A percentile compares a stretch with the other conserved stretches of the same genome.
Evolutionary conservation across 1,139 yeast genomes (phyloP).

Genomic region (Yamadazyma dushanensis): DNA sequence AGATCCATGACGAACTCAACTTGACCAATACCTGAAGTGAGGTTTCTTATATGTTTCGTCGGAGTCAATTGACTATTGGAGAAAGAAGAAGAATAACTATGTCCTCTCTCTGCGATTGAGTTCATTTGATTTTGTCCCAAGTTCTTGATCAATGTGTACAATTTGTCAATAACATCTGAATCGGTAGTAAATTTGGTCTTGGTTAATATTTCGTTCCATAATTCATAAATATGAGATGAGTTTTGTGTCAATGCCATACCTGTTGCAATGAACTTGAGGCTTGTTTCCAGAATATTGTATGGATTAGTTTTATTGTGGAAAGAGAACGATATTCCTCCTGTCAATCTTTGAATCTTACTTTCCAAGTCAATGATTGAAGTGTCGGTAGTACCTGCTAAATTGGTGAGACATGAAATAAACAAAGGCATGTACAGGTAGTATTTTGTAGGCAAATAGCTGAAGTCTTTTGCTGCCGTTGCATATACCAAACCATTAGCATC

Average conservation of each 20-base stretch:
- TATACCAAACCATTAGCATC: slow-evolving; percentile 79
- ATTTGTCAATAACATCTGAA: slow-evolving; percentile 56
- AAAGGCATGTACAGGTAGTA: slow-evolving; percentile 72
- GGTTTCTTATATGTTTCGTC: slow-evolving; percentile 61
- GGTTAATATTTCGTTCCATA: slow-evolving; percentile 68
- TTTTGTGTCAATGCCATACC: slow-evolving; percentile 79
- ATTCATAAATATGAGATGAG: slow-evolving; percentile 54
- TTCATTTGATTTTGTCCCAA: slow-evolving; percentile 79
- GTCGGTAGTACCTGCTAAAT: slow-evolving; percentile 70
- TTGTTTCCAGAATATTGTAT: slow-evolving; percentile 38
- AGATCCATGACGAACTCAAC: slow-evolving; percentile 67
- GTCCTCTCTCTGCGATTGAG: slow-evolving; percentile 84
- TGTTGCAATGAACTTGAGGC: slow-evolving; percentile 51
- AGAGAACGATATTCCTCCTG: slow-evolving; percentile 79
- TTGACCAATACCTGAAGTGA: slow-evolving; percentile 72
- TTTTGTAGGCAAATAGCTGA: slow-evolving; percentile 58
- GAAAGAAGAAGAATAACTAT: slow-evolving; percentile 71
- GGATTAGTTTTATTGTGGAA: slow-evolving; percentile 61
- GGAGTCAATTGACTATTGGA: slow-evolving; percentile 67
- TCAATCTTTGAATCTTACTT: slow-evolving; percentile 73
- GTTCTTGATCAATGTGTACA: slow-evolving; percentile 70
- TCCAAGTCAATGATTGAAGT: slow-evolving; percentile 80
- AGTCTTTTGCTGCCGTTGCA: slow-evolving; percentile 56
- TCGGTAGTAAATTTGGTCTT: slow-evolving; percentile 58
- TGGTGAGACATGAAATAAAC: slow-evolving; percentile 77